Evolutionary conservation across 2,329 filamentous ascomycete species (phyloP).

Genomic region (Monilinia vaccinii-corymbosi): DNA sequence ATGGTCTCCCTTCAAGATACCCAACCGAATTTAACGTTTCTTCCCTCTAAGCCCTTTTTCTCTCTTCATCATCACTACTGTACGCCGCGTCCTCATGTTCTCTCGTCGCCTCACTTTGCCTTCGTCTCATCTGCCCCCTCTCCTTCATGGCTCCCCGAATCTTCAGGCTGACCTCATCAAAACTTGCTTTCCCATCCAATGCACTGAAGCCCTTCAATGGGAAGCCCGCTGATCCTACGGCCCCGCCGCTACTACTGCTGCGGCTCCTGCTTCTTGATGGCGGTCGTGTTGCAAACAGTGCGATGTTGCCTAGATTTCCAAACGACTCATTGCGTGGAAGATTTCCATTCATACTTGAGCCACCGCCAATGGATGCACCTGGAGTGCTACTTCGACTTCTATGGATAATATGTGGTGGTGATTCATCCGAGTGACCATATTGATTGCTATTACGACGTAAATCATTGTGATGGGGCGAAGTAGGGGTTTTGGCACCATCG

Average conservation of each 20-base stretch:
- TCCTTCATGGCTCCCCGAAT: conserved; percentile 80
- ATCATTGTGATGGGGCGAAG: conserved; percentile 17
- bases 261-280: conserved; percentile 68
- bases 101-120: conserved; percentile 31
- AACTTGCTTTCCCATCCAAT: conserved; percentile 57
- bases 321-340: conserved; percentile 86
- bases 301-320: conserved; percentile 76
- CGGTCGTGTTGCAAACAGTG: conserved; percentile 83
- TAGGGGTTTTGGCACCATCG: conserved; percentile 17
- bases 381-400: conserved; percentile 17
- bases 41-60: conserved; percentile 19
- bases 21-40: not conserved
- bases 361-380: conserved; percentile 24
- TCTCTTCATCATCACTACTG: conserved; percentile 21
- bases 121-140: conserved; percentile 50
- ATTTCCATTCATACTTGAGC: conserved; percentile 27
- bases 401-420: conserved; percentile 26
- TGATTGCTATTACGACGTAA: conserved; percentile 39
- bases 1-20: not conserved
- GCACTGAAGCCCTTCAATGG: conserved; percentile 62
- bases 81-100: conserved; percentile 38
- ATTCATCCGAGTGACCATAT: conserved; percentile 31
- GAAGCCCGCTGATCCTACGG: conserved; percentile 52
- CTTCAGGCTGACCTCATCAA: conserved; percentile 76
- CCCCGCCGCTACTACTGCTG: conserved; percentile 57